These are phyloP conservation scores for Solanum piurae DNA, from an alignment of 257 asterid genomes.

Conservation along the genomic window DNA sequence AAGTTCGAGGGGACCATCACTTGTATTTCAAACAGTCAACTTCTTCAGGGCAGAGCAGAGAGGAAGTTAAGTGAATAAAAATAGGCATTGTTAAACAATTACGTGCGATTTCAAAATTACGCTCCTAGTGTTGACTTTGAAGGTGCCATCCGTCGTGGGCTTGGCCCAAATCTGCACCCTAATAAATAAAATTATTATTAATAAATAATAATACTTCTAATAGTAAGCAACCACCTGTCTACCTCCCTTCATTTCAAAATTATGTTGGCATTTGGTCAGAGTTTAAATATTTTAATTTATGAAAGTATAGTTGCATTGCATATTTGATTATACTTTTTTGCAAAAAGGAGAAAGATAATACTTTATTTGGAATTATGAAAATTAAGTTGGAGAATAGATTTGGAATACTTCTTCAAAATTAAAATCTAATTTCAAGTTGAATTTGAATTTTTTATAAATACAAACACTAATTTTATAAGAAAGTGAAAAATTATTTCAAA, in stretches of 20 bases:
- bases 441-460: not conserved
- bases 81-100: not conserved
- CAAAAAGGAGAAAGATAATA: not conserved
- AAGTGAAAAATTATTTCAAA: too few relatives aligned
- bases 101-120: not conserved
- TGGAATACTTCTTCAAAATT: not conserved
- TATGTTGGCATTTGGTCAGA: not conserved
- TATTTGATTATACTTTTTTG: not conserved
- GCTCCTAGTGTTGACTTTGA: not conserved
- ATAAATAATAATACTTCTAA: not conserved
- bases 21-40: not conserved
- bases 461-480: not conserved
- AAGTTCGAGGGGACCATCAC: not conserved
- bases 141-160: not conserved
- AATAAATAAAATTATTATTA: not conserved
- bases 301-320: not conserved
- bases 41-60: not conserved
- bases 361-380: not conserved
- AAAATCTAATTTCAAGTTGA: not conserved
- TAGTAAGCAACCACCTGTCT: not conserved
- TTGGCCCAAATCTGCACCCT: not conserved
- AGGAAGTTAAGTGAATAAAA: not conserved
- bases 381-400: too few relatives aligned
- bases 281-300: too few relatives aligned
- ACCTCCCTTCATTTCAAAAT: not conserved